A percentile compares a stretch with the other conserved stretches of the same genome.
Conservation (phyloP, 768 basidiomycete genomes). For the Russula sp. region DNA sequence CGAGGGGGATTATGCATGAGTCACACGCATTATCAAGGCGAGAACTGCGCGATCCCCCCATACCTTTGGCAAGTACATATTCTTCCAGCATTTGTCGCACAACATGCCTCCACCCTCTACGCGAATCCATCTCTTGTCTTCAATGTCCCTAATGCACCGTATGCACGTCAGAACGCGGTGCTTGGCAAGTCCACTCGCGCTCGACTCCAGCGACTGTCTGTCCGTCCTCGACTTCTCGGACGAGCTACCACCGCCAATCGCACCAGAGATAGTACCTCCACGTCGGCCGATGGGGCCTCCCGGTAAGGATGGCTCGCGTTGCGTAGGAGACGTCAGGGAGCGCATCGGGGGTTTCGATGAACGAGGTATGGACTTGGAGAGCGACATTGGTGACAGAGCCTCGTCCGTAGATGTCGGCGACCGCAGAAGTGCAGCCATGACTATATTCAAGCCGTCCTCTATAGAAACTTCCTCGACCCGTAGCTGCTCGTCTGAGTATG, state of each 20-base stretch:
- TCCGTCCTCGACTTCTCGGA: conserved; percentile 23
- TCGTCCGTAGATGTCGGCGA: conserved; percentile 13
- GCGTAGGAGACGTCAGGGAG: conserved; percentile 45
- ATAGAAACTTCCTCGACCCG: background rate
- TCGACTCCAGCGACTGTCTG: conserved; percentile 27
- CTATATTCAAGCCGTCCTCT: conserved; percentile 34
- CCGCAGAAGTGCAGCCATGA: conserved; percentile 44
- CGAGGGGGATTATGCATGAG: conserved; percentile 11
- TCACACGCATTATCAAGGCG: conserved; percentile 5
- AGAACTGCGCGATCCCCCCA: conserved; percentile 1
- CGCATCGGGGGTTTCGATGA: conserved; percentile 49
- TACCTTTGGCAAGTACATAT: conserved; percentile 88
- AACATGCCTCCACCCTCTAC: conserved; percentile 65
- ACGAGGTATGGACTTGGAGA: conserved; percentile 34
- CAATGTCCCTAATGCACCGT: conserved; percentile 62
- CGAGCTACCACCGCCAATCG: conserved; percentile 27
- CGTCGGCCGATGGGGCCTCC: conserved; percentile 25
- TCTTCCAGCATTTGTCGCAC: conserved; percentile 93
- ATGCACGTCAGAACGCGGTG: conserved; percentile 41
- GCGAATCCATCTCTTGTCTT: conserved; percentile 77
- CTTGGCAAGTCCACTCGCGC: conserved; percentile 6
- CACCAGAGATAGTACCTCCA: conserved; percentile 29
- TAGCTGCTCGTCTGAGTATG: conserved; percentile 25
- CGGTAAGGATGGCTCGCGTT: conserved; percentile 30
- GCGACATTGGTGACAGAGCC: conserved; percentile 34